Conservation (phyloP, 768 basidiomycete genomes). For the Suillus weaverae region DNA sequence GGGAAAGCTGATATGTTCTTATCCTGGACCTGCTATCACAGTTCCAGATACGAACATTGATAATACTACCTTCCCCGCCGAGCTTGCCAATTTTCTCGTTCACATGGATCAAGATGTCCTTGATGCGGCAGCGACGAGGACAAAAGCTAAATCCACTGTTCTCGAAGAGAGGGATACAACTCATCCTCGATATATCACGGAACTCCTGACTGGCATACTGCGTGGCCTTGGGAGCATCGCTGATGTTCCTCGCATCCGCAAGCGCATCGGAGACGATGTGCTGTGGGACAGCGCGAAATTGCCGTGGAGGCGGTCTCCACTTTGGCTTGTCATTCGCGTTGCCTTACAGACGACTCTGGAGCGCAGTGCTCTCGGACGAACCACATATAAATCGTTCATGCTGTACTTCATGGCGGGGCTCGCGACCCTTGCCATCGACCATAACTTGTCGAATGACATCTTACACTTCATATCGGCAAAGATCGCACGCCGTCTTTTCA, state of each 20-base stretch:
- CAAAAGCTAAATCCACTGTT: conserved; percentile 35
- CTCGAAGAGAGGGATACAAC: conserved; percentile 30
- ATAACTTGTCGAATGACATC: conserved; percentile 29
- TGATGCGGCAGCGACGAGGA: conserved; percentile 30
- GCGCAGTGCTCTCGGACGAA: conserved; percentile 13
- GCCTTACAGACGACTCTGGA: conserved; percentile 40
- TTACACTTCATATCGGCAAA: conserved; percentile 40
- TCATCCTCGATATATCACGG: conserved; percentile 49
- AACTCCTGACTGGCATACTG: conserved; percentile 49
- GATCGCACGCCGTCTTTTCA: conserved; percentile 37
- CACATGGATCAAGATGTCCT: conserved; percentile 34
- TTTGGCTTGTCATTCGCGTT: conserved; percentile 53
- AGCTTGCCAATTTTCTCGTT: conserved; percentile 40
- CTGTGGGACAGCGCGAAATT: conserved; percentile 38
- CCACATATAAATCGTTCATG: conserved; percentile 35
- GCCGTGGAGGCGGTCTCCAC: conserved; percentile 51
- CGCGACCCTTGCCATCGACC: conserved; percentile 5
- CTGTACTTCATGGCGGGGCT: conserved; percentile 29
- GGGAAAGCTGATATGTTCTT: conserved; percentile 47
- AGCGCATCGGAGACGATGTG: conserved; percentile 49
- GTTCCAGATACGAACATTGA: conserved; percentile 32
- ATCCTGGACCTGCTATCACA: conserved; percentile 45
- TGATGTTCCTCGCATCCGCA: conserved; percentile 32
- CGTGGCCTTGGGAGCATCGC: conserved; percentile 36
- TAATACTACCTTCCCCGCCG: conserved; percentile 29